Evolutionary conservation across 345 rosid genomes (phyloP).

Genomic region (Fremontodendron californicum): DNA sequence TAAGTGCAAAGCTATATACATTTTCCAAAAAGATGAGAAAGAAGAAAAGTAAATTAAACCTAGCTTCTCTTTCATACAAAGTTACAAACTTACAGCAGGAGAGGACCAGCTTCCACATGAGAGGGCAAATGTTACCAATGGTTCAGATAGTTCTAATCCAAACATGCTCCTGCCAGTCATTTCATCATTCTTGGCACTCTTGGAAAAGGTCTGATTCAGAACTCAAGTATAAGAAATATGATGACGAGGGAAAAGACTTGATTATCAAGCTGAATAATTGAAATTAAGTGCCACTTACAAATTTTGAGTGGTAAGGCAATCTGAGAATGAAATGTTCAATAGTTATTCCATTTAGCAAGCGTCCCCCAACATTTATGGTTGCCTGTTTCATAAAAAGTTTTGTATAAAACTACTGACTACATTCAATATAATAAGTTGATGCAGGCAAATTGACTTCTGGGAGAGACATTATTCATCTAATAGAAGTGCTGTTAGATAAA

Average conservation of each 20-base stretch:
- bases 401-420: neutral
- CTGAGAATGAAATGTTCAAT: constrained; percentile 85
- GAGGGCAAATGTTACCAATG: constrained; percentile 77
- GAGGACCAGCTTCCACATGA: constrained; percentile 97
- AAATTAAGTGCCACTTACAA: constrained; percentile 35
- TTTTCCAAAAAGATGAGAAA: too few species aligned
- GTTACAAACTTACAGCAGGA: constrained; percentile 70
- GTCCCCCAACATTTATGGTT: constrained; percentile 70
- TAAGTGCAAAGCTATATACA: too few species aligned
- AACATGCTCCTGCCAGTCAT: constrained; percentile 54
- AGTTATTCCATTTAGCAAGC: constrained; percentile 55
- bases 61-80: neutral
- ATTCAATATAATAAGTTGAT: neutral
- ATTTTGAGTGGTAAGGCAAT: constrained; percentile 65
- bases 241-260: neutral
- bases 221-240: constrained; percentile 15
- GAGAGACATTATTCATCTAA: neutral
- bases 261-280: constrained; percentile 10
- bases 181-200: constrained; percentile 52
- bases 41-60: too few species aligned
- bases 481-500: neutral
- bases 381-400: constrained; percentile 47
- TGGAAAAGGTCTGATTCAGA: constrained; percentile 35
- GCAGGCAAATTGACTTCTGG: neutral
- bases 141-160: constrained; percentile 79